phyloP scores from a whole-genome alignment of 2,329 filamentous ascomycete genomes.

The Xylaria sp. region DNA sequence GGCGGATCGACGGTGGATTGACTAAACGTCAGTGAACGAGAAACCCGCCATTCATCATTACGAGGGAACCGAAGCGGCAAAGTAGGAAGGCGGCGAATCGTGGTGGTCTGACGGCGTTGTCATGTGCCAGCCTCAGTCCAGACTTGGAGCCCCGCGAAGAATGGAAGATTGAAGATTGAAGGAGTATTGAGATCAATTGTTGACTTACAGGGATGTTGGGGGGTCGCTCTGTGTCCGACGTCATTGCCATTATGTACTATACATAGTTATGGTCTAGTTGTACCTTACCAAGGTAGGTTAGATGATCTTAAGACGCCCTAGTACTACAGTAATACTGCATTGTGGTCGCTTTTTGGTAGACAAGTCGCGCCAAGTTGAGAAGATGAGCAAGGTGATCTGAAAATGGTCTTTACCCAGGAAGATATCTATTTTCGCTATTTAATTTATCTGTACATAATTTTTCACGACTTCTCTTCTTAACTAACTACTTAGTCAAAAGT shows the following conservation, averaged over 20 bases:
- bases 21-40: neutral
- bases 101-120: conserved; percentile 23
- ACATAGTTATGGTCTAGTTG: neutral
- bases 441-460: neutral
- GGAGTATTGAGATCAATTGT: conserved; percentile 16
- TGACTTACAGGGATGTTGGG: conserved; percentile 29
- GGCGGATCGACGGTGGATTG: neutral
- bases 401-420: neutral
- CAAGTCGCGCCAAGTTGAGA: neutral
- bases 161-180: conserved; percentile 9
- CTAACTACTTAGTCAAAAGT: no score
- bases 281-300: neutral
- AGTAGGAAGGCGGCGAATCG: neutral
- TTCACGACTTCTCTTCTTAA: neutral
- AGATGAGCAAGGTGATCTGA: neutral
- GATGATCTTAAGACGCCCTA: no score
- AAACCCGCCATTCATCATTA: conserved; percentile 11
- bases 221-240: conserved; percentile 29
- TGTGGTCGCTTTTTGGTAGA: neutral
- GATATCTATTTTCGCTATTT: neutral
- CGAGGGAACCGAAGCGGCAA: neutral
- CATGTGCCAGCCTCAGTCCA: conserved; percentile 13
- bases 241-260: conserved; percentile 24
- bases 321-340: no score
- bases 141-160: conserved; percentile 14